Conservation (phyloP, 2,329 filamentous ascomycete genomes). For the Podosphaera leucotricha region DNA sequence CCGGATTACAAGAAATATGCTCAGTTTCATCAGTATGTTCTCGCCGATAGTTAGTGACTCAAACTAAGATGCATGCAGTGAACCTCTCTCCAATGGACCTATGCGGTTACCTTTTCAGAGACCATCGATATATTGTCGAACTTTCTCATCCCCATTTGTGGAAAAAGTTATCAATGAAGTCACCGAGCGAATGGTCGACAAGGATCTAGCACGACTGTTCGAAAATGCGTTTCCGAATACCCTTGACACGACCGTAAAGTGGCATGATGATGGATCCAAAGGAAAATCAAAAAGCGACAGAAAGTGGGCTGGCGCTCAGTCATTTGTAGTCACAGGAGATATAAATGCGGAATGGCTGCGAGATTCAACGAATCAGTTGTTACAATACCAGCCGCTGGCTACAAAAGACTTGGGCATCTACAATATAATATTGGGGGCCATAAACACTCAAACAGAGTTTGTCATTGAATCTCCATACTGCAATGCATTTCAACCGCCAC, state of each 20-base stretch:
- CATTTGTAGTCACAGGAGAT: conserved; percentile 81
- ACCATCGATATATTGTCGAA: conserved; percentile 59
- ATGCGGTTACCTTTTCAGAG: conserved; percentile 68
- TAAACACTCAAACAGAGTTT: conserved; percentile 89
- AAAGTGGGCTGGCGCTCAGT: conserved; percentile 65
- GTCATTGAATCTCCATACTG: conserved; percentile 91
- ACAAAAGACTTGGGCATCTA: conserved; percentile 59
- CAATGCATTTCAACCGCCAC: conserved; percentile 92
- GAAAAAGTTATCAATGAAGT: conserved; percentile 73
- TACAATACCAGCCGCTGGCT: conserved; percentile 68
- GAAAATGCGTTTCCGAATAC: conserved; percentile 83
- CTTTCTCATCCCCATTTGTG: conserved; percentile 67
- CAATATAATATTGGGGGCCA: conserved; percentile 67
- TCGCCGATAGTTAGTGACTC: not conserved
- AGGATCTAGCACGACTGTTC: conserved; percentile 76
- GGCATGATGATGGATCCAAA: conserved; percentile 36
- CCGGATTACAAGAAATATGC: conserved; percentile 17
- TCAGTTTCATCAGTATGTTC: conserved; percentile 11
- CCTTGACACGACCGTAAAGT: conserved; percentile 45
- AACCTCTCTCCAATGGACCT: conserved; percentile 57
- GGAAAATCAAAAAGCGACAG: conserved; percentile 24
- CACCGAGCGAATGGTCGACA: conserved; percentile 55
- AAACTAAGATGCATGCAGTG: conserved; percentile 23
- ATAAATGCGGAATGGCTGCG: conserved; percentile 86
- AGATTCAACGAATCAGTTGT: conserved; percentile 80